Evolutionary conservation across 179 eudicot species (phyloP), one percentile per base, ranked within the genome.

Genomic region (Corrigiola litoralis): DNA sequence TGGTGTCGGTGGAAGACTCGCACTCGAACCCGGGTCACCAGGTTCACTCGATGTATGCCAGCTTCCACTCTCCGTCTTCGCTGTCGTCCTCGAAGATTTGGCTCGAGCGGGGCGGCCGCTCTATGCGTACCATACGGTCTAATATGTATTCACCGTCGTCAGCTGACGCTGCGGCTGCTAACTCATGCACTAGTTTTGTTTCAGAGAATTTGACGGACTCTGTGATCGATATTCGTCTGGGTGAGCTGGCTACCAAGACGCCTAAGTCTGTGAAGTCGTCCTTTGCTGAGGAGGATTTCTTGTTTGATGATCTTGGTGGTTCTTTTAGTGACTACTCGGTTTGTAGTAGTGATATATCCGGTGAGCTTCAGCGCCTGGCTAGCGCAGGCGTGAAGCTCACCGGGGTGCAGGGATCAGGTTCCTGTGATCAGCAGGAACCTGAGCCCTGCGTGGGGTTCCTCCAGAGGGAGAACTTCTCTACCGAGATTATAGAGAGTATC

Each of bases 41-140:
- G 2, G 31, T 75, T 1, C 72, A 72, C 64, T 72, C 83, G 24
- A 56, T 79, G 17, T 76, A 80, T 72, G 63, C 75, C 47, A 5
- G 23, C 14, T 72, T 81, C 72, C 76, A 78, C 69, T 81, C 82
- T 21, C 67, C 75, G 3, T 75, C 74, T 0, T 72, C 79, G 2
- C 70, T 83, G n/a, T 80, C 82, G n/a, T 74, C 85, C 42, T 28
- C 86, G 36, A 65, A 63, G 48, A 71, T 83, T 12, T 84, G 81
- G 76, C 71, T 90, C 10, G 75, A 87, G 24, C 61, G 75, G n/a
- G n/a, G n/a, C 32, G 98, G 89, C 46, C 95, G 97, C 9, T 92
- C 98, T 46, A 92, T 90, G 98, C 75, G 98, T 3, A 92, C 97
- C 3, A 65, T 92, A 63, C 95, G 98, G 0, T 92, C 98, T 58